phyloP scores from a whole-genome alignment of 2,329 filamentous ascomycete genomes.

The Aphanocladium album region DNA sequence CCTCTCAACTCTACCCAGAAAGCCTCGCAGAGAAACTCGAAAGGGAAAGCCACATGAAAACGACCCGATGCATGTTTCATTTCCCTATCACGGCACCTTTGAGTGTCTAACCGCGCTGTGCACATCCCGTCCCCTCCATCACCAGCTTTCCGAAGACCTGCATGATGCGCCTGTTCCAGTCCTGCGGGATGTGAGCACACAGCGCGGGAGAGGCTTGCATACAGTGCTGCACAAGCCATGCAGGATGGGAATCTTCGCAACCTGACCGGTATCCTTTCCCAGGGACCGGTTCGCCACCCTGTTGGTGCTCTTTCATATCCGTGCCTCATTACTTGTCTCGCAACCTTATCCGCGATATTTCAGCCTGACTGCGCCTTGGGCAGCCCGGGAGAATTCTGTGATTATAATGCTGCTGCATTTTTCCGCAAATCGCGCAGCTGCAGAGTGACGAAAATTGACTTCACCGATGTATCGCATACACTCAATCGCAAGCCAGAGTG shows the following conservation, averaged over 20 bases:
- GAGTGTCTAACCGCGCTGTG: not conserved
- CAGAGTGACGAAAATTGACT: not conserved
- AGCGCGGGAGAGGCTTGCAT: slow-evolving; percentile 8
- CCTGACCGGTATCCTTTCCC: not conserved
- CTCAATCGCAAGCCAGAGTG: not conserved
- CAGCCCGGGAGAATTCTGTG: not conserved
- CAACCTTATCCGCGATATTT: not conserved
- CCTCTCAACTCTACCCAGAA: not conserved
- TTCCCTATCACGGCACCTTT: not conserved
- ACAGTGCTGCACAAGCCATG: not conserved
- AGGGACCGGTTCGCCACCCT: not conserved
- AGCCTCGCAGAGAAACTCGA: not conserved
- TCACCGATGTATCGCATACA: not conserved
- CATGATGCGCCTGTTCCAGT: not conserved
- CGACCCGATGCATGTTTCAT: slow-evolving; percentile 4
- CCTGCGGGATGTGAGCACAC: not conserved
- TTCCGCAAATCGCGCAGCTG: not conserved
- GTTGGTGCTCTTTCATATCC: not conserved
- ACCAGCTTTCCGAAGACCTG: not conserved
- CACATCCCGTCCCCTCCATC: not conserved
- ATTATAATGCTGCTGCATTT: not conserved
- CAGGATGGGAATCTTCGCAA: not conserved
- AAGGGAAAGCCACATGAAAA: not conserved
- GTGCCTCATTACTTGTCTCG: not conserved
- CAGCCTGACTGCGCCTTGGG: not conserved